phyloP scores from a whole-genome alignment of 2,329 filamentous ascomycete genomes.

The Bipolaris cookei region DNA sequence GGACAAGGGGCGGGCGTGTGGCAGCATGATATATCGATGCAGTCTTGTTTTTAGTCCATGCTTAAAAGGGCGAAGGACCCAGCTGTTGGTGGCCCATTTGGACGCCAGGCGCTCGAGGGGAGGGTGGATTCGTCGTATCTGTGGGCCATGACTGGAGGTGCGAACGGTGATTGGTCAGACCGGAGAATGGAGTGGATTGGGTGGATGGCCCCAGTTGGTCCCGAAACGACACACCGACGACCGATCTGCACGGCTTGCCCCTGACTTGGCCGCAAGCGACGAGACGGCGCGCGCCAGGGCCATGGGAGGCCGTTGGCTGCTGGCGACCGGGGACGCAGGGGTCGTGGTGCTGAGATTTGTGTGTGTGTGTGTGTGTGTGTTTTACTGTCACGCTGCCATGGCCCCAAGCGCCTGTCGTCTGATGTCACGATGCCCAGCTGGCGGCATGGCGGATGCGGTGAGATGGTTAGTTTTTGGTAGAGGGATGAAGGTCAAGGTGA shows the following conservation, averaged over 20 bases:
- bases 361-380: too few species aligned
- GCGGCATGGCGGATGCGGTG: background rate
- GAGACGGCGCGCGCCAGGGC: conserved; percentile 5
- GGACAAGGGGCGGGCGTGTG: conserved; percentile 34
- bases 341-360: background rate
- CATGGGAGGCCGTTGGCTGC: background rate
- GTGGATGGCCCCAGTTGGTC: conserved; percentile 21
- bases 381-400: background rate
- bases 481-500: background rate
- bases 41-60: conserved; percentile 30
- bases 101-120: conserved; percentile 33
- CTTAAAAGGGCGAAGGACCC: conserved; percentile 24
- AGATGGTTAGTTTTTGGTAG: background rate
- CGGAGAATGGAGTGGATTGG: conserved; percentile 20
- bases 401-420: conserved; percentile 1
- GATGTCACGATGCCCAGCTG: background rate
- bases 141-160: conserved; percentile 9
- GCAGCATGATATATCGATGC: conserved; percentile 42
- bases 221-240: conserved; percentile 31
- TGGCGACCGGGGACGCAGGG: background rate
- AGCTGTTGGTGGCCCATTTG: conserved; percentile 23
- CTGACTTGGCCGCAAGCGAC: conserved; percentile 34
- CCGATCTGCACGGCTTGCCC: conserved; percentile 31
- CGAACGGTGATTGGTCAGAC: conserved; percentile 26
- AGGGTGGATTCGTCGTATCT: conserved; percentile 26